Conservation (phyloP, 805 yeast genomes). For the Yamadazyma sp. region DNA sequence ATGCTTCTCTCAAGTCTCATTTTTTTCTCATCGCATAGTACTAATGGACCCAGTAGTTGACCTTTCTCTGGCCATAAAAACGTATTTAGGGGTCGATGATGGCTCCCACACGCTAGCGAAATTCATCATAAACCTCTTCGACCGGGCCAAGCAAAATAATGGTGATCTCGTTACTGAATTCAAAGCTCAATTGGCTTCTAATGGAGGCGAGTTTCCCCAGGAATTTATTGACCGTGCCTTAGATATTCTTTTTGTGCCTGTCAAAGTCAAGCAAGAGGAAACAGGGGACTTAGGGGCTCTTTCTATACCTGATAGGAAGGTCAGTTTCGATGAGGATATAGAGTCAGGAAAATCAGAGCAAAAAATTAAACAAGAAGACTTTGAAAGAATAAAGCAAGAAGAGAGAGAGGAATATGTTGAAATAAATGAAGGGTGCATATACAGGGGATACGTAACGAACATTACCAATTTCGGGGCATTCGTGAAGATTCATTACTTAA, state of each 20-base stretch:
- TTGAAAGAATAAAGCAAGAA: neutral
- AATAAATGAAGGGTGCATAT: constrained; percentile 47
- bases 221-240: constrained; percentile 27
- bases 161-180: constrained; percentile 3
- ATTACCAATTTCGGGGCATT: constrained; percentile 79
- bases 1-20: neutral
- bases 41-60: neutral
- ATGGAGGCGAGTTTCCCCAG: constrained; percentile 43
- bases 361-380: neutral
- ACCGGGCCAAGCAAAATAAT: constrained; percentile 1
- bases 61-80: constrained; percentile 3
- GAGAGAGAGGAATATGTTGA: neutral
- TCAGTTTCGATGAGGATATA: constrained; percentile 11
- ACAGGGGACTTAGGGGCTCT: constrained; percentile 8
- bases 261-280: constrained; percentile 10
- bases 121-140: constrained; percentile 13
- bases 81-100: constrained; percentile 14
- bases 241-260: constrained; percentile 13
- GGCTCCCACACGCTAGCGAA: constrained; percentile 9
- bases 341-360: neutral
- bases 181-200: constrained; percentile 22
- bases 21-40: neutral
- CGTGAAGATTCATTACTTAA: constrained; percentile 45
- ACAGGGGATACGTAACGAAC: constrained; percentile 60
- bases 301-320: constrained; percentile 19